Evolutionary conservation across 148 eudicot genomes (phyloP).

Genomic region (Talinum fruticosum): DNA sequence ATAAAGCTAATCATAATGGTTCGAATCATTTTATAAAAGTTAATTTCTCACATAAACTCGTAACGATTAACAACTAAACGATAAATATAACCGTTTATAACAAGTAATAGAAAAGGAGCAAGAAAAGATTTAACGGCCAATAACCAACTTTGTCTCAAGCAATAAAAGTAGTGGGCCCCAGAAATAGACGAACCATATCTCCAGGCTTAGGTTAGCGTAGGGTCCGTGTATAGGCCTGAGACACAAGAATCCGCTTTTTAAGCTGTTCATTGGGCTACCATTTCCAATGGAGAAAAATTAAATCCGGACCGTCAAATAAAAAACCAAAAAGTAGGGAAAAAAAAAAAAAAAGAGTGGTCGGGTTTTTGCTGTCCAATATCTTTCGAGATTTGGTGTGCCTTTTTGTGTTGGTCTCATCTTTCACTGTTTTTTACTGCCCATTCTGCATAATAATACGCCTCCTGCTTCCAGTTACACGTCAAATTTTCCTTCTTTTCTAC

Average conservation of each 20-base stretch:
- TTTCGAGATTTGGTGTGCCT: constrained; percentile 11
- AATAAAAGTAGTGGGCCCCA: background rate
- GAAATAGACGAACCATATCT: background rate
- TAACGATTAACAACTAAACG: too few relatives aligned
- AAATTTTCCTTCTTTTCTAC: background rate
- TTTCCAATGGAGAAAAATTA: background rate
- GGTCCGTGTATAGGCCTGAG: background rate
- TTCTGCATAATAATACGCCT: background rate
- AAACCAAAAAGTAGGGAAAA: background rate
- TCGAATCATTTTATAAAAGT: too few relatives aligned
- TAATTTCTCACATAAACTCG: too few relatives aligned
- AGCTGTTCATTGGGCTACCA: background rate
- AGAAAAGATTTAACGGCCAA: constrained; percentile 20
- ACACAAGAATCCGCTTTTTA: constrained; percentile 8
- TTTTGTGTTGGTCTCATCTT: constrained; percentile 21
- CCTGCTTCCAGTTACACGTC: background rate
- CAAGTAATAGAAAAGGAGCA: background rate
- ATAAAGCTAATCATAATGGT: too few relatives aligned
- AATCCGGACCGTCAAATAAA: background rate
- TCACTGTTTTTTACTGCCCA: constrained; percentile 21
- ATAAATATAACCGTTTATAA: background rate
- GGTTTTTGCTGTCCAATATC: background rate
- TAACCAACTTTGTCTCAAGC: constrained; percentile 11
- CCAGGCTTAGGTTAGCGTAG: background rate
- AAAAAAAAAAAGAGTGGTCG: background rate